Conservation (phyloP, 2,329 filamentous ascomycete species). For the Periconia sp. region DNA sequence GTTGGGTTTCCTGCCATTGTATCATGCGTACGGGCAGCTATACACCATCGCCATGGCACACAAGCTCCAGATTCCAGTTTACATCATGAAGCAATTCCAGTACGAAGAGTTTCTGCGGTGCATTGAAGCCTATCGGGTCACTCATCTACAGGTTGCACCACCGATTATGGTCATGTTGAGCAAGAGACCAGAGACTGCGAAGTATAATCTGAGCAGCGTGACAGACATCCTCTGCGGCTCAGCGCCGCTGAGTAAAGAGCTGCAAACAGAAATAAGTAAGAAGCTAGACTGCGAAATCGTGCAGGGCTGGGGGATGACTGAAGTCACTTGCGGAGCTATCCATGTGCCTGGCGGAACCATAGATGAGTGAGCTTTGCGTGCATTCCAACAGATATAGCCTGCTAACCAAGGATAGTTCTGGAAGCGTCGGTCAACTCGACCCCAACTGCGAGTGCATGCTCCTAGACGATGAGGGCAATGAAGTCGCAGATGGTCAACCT, state of each 20-base stretch:
- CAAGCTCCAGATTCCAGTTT: slow-evolving; percentile 52
- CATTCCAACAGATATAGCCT: not conserved
- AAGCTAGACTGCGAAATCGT: slow-evolving; percentile 44
- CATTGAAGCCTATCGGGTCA: slow-evolving; percentile 47
- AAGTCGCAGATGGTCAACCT: slow-evolving; percentile 45
- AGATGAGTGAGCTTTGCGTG: slow-evolving; percentile 36
- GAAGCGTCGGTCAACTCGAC: slow-evolving; percentile 48
- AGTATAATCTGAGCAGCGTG: slow-evolving; percentile 49
- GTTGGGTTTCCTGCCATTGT: slow-evolving; percentile 53
- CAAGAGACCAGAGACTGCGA: slow-evolving; percentile 50
- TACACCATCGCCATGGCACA: slow-evolving; percentile 51
- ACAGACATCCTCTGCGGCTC: slow-evolving; percentile 50
- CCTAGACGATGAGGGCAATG: slow-evolving; percentile 51
- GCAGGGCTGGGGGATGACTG: slow-evolving; percentile 52
- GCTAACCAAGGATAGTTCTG: slow-evolving; percentile 30
- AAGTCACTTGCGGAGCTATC: slow-evolving; percentile 50
- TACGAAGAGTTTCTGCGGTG: slow-evolving; percentile 47
- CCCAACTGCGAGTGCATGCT: slow-evolving; percentile 50
- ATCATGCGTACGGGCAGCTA: slow-evolving; percentile 56
- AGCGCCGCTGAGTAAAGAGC: slow-evolving; percentile 50
- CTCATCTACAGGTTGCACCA: slow-evolving; percentile 49
- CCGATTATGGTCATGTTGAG: slow-evolving; percentile 53
- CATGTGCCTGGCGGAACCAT: slow-evolving; percentile 41
- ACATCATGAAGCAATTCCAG: slow-evolving; percentile 51
- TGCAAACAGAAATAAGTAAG: slow-evolving; percentile 47